Conservation (phyloP, 768 basidiomycete species). For the Sporobolomyces phaffii region DNA sequence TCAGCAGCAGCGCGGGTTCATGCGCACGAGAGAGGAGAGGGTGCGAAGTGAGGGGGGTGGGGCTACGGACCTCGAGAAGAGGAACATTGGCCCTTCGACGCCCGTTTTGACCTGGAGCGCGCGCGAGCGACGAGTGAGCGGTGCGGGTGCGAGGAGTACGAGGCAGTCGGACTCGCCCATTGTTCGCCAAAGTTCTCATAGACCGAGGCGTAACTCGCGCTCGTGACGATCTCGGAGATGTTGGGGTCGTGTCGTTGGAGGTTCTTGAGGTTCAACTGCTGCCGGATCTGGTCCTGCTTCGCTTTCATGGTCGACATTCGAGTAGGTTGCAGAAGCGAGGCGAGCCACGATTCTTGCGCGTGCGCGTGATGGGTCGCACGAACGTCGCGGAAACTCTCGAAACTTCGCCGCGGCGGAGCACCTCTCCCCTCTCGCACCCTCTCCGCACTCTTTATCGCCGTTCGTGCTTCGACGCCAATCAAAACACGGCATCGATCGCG, state of each 20-base stretch:
- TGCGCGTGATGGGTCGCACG: no score
- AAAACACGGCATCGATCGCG: no score
- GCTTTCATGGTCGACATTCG: slow-evolving; percentile 24
- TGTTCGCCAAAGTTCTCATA: slow-evolving; percentile 30
- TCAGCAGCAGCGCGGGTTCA: no score
- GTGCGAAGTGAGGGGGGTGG: no score
- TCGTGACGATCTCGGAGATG: slow-evolving; percentile 19
- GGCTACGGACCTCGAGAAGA: slow-evolving; percentile 36
- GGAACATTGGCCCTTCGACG: slow-evolving; percentile 42
- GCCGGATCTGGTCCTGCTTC: slow-evolving; percentile 14
- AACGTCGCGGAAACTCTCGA: no score
- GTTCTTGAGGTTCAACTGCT: slow-evolving; percentile 30
- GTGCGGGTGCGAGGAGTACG: not conserved
- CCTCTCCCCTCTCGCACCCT: no score
- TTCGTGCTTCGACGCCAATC: no score
- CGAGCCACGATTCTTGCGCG: not conserved
- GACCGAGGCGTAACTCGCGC: slow-evolving; percentile 9
- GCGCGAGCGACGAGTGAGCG: no score
- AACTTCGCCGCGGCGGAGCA: no score
- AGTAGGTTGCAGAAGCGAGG: not conserved
- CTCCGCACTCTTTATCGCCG: no score
- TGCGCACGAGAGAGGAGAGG: no score
- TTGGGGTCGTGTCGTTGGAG: slow-evolving; percentile 24
- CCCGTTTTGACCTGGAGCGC: slow-evolving; percentile 35
- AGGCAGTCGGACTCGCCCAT: slow-evolving; percentile 17